A percentile compares a stretch with the other conserved stretches of the same genome.
phyloP scores from a whole-genome alignment of 257 asterid species.

The Solanum arcanum region DNA sequence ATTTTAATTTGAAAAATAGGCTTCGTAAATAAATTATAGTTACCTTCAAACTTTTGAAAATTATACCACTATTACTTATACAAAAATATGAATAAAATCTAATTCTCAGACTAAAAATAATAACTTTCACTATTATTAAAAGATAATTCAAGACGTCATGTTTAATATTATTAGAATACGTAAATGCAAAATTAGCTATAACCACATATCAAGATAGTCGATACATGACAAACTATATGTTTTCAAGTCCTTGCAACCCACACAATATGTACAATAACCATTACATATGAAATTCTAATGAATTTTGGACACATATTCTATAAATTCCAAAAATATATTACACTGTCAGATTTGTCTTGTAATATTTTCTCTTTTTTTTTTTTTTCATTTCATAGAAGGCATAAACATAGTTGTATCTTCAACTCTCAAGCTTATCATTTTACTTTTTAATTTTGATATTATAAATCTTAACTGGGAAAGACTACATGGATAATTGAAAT shows the following conservation, averaged over 20 bases:
- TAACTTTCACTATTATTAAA: no score
- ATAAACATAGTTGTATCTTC: neutral
- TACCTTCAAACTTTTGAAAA: no score
- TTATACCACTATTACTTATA: neutral
- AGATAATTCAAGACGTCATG: fast-evolving
- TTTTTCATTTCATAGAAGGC: neutral
- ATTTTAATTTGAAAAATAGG: neutral
- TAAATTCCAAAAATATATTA: neutral
- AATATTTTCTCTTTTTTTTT: no score
- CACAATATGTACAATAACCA: neutral
- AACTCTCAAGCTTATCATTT: neutral
- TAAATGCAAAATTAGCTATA: neutral
- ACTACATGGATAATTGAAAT: neutral
- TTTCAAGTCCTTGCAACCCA: neutral
- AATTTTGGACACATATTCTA: neutral
- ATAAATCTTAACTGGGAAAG: neutral
- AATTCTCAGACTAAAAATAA: no score
- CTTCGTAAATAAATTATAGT: neutral
- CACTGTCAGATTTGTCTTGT: neutral
- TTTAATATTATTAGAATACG: no score
- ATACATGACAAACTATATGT: neutral
- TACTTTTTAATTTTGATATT: neutral
- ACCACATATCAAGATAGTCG: neutral
- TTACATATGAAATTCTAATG: no score
- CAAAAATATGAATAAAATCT: no score